Percentiles rank a stretch among this genome's conserved stretches.
These are phyloP conservation scores for Sphagnum fallax DNA, from an alignment of 228 moss, liverwort and hornwort genomes.

Conservation along the genomic window DNA sequence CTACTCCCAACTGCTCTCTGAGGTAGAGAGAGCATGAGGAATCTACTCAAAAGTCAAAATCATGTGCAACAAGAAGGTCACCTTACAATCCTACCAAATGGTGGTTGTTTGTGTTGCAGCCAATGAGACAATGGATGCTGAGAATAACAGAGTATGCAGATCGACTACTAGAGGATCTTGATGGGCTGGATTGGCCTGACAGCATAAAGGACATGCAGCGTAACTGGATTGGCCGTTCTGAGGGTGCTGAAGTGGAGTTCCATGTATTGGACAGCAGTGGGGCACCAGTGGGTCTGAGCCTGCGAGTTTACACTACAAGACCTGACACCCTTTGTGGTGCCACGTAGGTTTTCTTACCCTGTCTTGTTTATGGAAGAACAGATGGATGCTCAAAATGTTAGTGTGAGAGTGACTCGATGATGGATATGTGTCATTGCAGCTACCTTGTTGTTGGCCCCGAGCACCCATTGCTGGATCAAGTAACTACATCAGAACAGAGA, in stretches of 20 bases:
- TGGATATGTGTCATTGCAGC: conserved; percentile 21
- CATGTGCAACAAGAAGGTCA: too few relatives aligned
- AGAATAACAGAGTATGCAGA: conserved; percentile 89
- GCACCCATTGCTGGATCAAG: conserved; percentile 56
- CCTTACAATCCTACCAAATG: too few relatives aligned
- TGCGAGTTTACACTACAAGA: conserved; percentile 92
- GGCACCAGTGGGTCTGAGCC: conserved; percentile 19
- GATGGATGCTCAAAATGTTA: not conserved
- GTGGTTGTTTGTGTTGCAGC: conserved; percentile 27
- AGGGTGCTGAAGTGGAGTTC: conserved; percentile 84
- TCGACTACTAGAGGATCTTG: conserved; percentile 83
- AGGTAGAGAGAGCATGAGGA: too few relatives aligned
- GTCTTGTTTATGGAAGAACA: not conserved
- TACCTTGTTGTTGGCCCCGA: conserved; percentile 90
- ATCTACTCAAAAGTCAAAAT: too few relatives aligned
- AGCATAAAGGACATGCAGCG: conserved; percentile 99
- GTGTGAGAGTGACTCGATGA: not conserved
- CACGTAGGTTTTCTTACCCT: conserved; percentile 42
- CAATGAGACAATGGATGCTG: conserved; percentile 98
- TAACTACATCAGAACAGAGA: conserved; percentile 50
- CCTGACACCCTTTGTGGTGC: conserved; percentile 95
- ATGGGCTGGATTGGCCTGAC: conserved; percentile 85
- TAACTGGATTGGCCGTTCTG: conserved; percentile 96
- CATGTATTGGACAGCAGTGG: conserved; percentile 34
- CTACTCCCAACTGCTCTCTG: too few relatives aligned